Evolutionary conservation across 805 yeast genomes (phyloP).

Genomic region (Saturnispora quitensis): DNA sequence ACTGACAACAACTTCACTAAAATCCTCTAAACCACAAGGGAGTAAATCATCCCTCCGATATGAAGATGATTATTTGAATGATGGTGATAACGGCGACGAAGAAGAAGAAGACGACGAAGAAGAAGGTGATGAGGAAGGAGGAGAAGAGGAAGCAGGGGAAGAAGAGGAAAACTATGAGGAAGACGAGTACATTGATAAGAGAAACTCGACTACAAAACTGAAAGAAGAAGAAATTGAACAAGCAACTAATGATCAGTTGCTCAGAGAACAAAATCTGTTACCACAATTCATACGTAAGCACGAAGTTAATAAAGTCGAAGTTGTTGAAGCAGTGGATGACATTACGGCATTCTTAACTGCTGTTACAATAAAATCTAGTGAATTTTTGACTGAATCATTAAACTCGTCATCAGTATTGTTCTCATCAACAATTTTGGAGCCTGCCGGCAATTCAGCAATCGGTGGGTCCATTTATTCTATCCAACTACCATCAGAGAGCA

Average conservation of each 20-base stretch:
- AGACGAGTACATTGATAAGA: neutral
- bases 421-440: conserved; percentile 26
- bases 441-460: conserved; percentile 25
- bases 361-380: conserved; percentile 2
- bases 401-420: conserved; percentile 4
- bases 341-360: conserved; percentile 27
- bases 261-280: conserved; percentile 13
- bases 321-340: conserved; percentile 19
- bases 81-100: conserved; percentile 6
- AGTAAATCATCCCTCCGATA: neutral
- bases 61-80: neutral
- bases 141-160: conserved; percentile 8
- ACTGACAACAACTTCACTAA: conserved; percentile 22
- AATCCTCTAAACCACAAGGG: neutral
- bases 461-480: conserved; percentile 34
- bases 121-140: conserved; percentile 7
- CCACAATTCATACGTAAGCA: conserved; percentile 17
- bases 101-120: conserved; percentile 6
- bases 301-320: conserved; percentile 15
- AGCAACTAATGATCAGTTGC: conserved; percentile 5
- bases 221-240: neutral
- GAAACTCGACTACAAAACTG: neutral
- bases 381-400: neutral
- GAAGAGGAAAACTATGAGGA: neutral
- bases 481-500: conserved; percentile 38